phyloP scores from a whole-genome alignment of 2,329 filamentous ascomycete species.

The Sordariomycetes sp. region DNA sequence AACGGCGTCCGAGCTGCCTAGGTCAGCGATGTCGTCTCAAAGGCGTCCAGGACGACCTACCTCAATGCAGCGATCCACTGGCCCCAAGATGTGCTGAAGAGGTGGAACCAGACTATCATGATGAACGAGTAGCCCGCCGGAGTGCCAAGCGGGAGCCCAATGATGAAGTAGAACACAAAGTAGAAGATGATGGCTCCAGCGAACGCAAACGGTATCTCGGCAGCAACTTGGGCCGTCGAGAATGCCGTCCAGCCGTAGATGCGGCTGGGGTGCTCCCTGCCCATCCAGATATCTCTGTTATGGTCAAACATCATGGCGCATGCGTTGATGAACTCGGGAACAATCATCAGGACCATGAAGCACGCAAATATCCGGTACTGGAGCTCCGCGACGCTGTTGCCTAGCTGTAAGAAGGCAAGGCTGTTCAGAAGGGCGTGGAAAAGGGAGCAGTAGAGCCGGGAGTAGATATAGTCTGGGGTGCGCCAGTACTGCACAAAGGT shows the following conservation, averaged over 20 bases:
- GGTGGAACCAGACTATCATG: constrained; percentile 65
- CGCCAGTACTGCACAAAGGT: constrained; percentile 23
- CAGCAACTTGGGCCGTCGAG: constrained; percentile 41
- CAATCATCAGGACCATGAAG: constrained; percentile 63
- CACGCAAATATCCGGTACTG: constrained; percentile 64
- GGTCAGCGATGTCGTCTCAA: constrained; percentile 64
- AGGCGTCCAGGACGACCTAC: no score
- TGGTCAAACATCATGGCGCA: constrained; percentile 65
- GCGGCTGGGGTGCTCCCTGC: constrained; percentile 57
- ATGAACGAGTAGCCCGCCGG: constrained; percentile 54
- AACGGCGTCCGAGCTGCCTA: constrained; percentile 48
- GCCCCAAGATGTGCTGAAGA: constrained; percentile 56
- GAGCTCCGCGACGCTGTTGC: constrained; percentile 54
- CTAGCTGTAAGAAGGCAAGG: constrained; percentile 63
- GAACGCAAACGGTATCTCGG: constrained; percentile 30
- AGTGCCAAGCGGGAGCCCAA: constrained; percentile 55
- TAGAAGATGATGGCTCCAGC: constrained; percentile 44
- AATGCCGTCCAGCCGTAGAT: constrained; percentile 43
- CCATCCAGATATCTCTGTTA: constrained; percentile 61
- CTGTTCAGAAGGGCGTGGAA: constrained; percentile 65
- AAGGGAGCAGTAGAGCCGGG: constrained; percentile 35
- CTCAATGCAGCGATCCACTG: constrained; percentile 62
- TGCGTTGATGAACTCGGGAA: constrained; percentile 61
- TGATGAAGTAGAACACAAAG: constrained; percentile 61
- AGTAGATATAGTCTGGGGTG: constrained; percentile 53